Percentiles rank a stretch among this genome's conserved stretches.
Evolutionary conservation across 148 eudicot species (phyloP).

Genomic region (Amaranthus hypochondriacus): DNA sequence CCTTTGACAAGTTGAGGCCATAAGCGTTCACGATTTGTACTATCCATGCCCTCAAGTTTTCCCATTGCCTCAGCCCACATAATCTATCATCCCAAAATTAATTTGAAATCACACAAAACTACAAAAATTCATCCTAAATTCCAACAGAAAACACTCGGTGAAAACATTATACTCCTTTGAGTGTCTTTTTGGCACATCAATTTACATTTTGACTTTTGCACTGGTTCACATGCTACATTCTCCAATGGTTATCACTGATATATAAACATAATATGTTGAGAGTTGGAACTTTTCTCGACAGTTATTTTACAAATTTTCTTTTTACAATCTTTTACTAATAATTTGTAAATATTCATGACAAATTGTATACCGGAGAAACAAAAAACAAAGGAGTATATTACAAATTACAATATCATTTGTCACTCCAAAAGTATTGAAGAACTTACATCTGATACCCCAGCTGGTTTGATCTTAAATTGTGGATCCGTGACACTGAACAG

Average conservation of each 20-base stretch:
- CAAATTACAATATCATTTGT: not conserved
- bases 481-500: slow-evolving; percentile 90
- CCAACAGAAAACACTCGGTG: not conserved
- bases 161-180: not conserved
- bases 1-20: slow-evolving; percentile 98
- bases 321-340: no score
- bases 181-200: no score
- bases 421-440: slow-evolving; percentile 1
- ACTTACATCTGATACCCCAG: slow-evolving; percentile 94
- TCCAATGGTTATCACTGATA: no score
- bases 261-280: no score
- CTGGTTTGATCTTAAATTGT: slow-evolving; percentile 65
- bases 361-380: not conserved
- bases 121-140: not conserved
- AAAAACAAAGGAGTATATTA: not conserved
- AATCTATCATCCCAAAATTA: slow-evolving; percentile 50
- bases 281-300: no score
- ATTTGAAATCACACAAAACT: not conserved
- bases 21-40: slow-evolving; percentile 78
- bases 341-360: no score
- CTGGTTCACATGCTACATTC: no score
- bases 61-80: slow-evolving; percentile 99
- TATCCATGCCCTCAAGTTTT: slow-evolving; percentile 97
- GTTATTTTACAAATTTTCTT: no score
- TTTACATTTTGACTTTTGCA: no score